These are phyloP conservation scores for Plectosphaerella plurivora DNA, from an alignment of 2,329 filamentous ascomycete species.

Conservation along the genomic window DNA sequence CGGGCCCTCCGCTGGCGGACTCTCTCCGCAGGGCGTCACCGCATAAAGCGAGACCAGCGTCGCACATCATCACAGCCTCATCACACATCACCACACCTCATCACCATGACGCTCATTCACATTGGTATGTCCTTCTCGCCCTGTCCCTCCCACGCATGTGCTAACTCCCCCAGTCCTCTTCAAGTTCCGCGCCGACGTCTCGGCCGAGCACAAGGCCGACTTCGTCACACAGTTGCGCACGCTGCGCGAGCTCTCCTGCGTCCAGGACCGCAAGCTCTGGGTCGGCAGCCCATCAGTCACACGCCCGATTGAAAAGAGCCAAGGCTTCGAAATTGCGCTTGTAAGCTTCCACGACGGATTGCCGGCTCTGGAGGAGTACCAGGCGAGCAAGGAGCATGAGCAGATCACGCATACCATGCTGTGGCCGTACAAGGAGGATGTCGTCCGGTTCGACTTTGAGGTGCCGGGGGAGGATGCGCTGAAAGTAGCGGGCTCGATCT, in stretches of 20 bases:
- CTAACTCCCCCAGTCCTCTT: slow-evolving; percentile 35
- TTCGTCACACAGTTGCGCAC: slow-evolving; percentile 43
- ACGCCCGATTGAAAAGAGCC: slow-evolving; percentile 44
- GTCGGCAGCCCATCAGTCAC: slow-evolving; percentile 51
- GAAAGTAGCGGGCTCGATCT: too few species aligned
- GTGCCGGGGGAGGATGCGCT: slow-evolving; percentile 17
- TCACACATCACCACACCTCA: too few species aligned
- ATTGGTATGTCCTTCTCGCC: slow-evolving; percentile 19
- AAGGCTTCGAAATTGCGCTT: slow-evolving; percentile 46
- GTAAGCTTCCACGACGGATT: slow-evolving; percentile 45
- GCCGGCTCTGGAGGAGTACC: slow-evolving; percentile 43
- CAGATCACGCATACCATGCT: slow-evolving; percentile 44
- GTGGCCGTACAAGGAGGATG: slow-evolving; percentile 48
- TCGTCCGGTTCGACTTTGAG: slow-evolving; percentile 51
- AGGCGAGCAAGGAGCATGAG: slow-evolving; percentile 47
- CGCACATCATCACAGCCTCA: too few species aligned
- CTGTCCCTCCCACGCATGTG: neutral
- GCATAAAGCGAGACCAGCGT: too few species aligned
- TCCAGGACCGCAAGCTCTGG: slow-evolving; percentile 40
- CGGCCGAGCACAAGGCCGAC: slow-evolving; percentile 32
- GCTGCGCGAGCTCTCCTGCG: slow-evolving; percentile 42
- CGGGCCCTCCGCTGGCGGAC: too few species aligned
- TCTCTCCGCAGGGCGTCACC: too few species aligned
- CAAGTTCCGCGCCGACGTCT: slow-evolving; percentile 39
- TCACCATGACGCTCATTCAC: slow-evolving; percentile 27